Conservation (phyloP, 2,329 filamentous ascomycete genomes). For the Epichloe aotearoae region DNA sequence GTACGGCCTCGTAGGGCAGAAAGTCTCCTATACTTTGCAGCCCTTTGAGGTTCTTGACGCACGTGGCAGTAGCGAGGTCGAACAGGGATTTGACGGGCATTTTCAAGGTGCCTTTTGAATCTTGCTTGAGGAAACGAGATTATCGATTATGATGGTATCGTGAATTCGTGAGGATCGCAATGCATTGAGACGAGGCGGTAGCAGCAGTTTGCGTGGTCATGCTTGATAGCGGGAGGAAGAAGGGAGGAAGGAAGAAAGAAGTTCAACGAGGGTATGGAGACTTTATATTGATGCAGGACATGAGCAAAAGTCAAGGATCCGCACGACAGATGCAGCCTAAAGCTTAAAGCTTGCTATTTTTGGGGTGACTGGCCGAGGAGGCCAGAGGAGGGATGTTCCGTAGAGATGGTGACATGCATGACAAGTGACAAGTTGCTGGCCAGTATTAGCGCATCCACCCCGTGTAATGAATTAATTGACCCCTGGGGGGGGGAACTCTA, state of each 20-base stretch:
- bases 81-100: conserved; percentile 38
- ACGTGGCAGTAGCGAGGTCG: conserved; percentile 35
- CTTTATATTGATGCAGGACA: not conserved
- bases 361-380: too few species aligned
- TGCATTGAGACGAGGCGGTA: not conserved
- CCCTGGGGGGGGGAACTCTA: too few species aligned
- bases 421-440: too few species aligned
- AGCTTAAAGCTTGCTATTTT: too few species aligned
- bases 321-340: too few species aligned
- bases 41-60: conserved; percentile 38
- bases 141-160: not conserved
- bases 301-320: too few species aligned
- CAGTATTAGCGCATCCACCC: too few species aligned
- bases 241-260: too few species aligned
- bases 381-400: too few species aligned
- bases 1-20: conserved; percentile 49
- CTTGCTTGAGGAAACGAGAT: too few species aligned
- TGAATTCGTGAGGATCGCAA: not conserved
- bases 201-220: not conserved
- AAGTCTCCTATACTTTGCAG: conserved; percentile 60
- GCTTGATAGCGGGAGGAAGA: not conserved
- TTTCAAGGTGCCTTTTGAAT: not conserved
- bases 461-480: too few species aligned
- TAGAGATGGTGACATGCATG: too few species aligned
- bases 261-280: not conserved